Conservation (phyloP, 1,284 basidiomycete genomes). For the Cryptococcus wingfieldii region DNA sequence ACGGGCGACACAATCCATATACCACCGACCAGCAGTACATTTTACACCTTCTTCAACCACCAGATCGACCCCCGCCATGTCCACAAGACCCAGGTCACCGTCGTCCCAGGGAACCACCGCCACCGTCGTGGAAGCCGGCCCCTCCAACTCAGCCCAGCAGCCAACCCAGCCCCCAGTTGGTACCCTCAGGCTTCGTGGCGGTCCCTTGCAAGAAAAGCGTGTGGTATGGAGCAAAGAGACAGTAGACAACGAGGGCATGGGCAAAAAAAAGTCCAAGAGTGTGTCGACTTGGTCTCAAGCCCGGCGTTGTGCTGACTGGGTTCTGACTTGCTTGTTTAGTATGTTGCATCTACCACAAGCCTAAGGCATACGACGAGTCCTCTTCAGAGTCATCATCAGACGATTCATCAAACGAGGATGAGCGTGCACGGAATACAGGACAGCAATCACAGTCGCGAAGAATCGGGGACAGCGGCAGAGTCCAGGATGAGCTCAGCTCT, state of each 20-base stretch:
- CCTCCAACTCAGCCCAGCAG: slow-evolving; percentile 10
- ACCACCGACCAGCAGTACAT: neutral
- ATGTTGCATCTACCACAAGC: slow-evolving; percentile 54
- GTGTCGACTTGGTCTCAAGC: slow-evolving; percentile 10
- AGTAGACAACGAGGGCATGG: slow-evolving; percentile 52
- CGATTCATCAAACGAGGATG: slow-evolving; percentile 15
- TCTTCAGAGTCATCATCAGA: slow-evolving; percentile 48
- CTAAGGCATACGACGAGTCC: slow-evolving; percentile 49
- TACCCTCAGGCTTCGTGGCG: slow-evolving; percentile 45
- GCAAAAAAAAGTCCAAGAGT: slow-evolving; percentile 53
- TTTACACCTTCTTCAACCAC: too few species aligned
- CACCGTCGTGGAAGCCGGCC: slow-evolving; percentile 15
- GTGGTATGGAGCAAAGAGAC: slow-evolving; percentile 50
- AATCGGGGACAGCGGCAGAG: slow-evolving; percentile 3
- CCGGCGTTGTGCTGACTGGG: neutral
- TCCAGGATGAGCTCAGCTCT: slow-evolving; percentile 15
- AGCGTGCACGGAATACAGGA: neutral
- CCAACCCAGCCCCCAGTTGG: slow-evolving; percentile 20
- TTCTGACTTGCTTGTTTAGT: slow-evolving; percentile 27
- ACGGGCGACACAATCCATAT: neutral
- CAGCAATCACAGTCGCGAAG: slow-evolving; percentile 3
- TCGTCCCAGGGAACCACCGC: slow-evolving; percentile 29
- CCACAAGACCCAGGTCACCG: neutral
- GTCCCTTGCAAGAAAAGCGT: slow-evolving; percentile 28
- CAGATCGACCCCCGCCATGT: neutral